A percentile compares a stretch with the other conserved stretches of the same genome.
phyloP scores from a whole-genome alignment of 164 flowering plant genomes.

The Kingdonia uniflora region DNA sequence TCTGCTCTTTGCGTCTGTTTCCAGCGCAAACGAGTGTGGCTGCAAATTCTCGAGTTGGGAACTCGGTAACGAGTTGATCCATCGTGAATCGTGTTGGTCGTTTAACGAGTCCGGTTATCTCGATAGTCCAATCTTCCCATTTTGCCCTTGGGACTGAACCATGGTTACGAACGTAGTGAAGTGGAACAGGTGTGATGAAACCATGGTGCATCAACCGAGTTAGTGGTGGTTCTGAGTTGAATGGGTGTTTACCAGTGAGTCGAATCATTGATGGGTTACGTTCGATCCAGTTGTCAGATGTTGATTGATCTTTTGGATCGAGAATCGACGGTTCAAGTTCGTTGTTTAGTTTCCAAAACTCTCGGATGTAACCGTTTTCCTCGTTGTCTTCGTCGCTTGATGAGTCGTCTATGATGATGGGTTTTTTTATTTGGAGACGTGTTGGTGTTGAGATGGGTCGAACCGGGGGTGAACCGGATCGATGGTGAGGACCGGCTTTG shows the following conservation, averaged over 20 bases:
- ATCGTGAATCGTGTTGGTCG: conserved; percentile 56
- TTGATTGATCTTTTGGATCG: conserved; percentile 57
- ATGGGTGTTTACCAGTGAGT: conserved; percentile 94
- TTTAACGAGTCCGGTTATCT: conserved; percentile 66
- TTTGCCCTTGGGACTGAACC: conserved; percentile 63
- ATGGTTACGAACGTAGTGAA: conserved; percentile 98
- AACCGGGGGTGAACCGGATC: background rate
- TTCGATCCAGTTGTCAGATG: conserved; percentile 72
- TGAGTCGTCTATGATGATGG: background rate
- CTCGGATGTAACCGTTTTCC: conserved; percentile 5
- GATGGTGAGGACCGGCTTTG: background rate
- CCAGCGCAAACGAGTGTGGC: conserved; percentile 94
- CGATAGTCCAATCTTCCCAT: conserved; percentile 83
- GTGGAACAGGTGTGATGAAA: conserved; percentile 81
- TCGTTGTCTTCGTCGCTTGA: conserved; percentile 29
- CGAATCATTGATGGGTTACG: conserved; percentile 72
- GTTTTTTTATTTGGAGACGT: background rate
- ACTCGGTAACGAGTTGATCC: conserved; percentile 65
- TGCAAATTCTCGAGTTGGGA: conserved; percentile 54
- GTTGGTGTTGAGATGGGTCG: background rate
- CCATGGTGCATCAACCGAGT: conserved; percentile 80
- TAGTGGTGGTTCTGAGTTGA: conserved; percentile 79
- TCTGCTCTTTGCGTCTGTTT: conserved; percentile 87
- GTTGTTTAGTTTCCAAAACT: conserved; percentile 19
- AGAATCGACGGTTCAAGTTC: conserved; percentile 48